Conservation (phyloP, 768 basidiomycete species). For the Suillus subalutaceus region DNA sequence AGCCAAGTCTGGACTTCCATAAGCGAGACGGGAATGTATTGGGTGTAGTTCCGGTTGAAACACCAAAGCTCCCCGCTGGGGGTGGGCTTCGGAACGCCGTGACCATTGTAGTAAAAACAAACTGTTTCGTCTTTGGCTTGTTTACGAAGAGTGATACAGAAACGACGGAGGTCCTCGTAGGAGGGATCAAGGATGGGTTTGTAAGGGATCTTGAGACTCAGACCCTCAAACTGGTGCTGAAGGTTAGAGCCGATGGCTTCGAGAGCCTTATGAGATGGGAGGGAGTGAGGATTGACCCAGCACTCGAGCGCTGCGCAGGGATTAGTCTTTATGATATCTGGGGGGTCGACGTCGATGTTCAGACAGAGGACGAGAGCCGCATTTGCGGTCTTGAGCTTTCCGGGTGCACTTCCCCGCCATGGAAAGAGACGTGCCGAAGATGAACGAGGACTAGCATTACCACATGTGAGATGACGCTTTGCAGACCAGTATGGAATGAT, state of each 20-base stretch:
- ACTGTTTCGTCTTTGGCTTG: slow-evolving; percentile 93
- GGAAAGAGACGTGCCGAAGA: slow-evolving; percentile 64
- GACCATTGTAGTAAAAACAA: slow-evolving; percentile 97
- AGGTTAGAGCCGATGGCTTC: slow-evolving; percentile 93
- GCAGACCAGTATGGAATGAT: slow-evolving; percentile 83
- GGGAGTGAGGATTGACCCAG: slow-evolving; percentile 95
- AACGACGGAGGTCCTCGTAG: slow-evolving; percentile 88
- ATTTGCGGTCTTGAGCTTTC: slow-evolving; percentile 89
- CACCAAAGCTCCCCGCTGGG: slow-evolving; percentile 97
- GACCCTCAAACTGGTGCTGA: slow-evolving; percentile 93
- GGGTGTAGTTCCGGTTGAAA: slow-evolving; percentile 95
- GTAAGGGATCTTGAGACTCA: slow-evolving; percentile 92
- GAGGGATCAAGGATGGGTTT: slow-evolving; percentile 96
- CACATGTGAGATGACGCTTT: slow-evolving; percentile 89
- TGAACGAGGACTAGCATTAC: slow-evolving; percentile 77
- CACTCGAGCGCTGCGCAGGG: slow-evolving; percentile 95
- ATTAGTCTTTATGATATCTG: slow-evolving; percentile 95
- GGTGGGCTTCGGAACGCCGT: slow-evolving; percentile 97
- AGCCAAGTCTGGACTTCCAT: slow-evolving; percentile 94
- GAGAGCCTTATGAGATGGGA: slow-evolving; percentile 91
- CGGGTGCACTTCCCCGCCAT: slow-evolving; percentile 81
- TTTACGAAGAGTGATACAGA: slow-evolving; percentile 81
- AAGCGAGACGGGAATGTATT: slow-evolving; percentile 96
- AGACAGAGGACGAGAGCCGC: slow-evolving; percentile 90
- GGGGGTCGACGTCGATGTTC: slow-evolving; percentile 97